Percentiles rank a stretch among this genome's conserved stretches.
Conservation (phyloP, 1,284 basidiomycete species). For the Neotropicomus parvogracilis region DNA sequence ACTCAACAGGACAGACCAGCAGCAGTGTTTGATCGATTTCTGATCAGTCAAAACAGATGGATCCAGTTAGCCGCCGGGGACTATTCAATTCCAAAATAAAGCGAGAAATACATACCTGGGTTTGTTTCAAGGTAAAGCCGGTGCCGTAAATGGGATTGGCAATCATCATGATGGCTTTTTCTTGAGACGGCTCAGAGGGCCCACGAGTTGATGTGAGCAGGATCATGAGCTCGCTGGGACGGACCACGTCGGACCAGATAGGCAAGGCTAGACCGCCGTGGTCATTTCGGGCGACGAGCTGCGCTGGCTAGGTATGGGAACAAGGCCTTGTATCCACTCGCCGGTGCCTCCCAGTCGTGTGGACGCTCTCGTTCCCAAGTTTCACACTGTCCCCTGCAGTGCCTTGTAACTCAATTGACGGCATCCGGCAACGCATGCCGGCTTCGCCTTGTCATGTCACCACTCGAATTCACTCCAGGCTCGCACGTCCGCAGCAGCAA, state of each 20-base stretch:
- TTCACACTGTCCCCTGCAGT: constrained; percentile 33
- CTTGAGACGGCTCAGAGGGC: too few relatives aligned
- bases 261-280: constrained; percentile 8
- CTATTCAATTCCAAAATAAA: constrained; percentile 29
- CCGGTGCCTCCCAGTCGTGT: constrained; percentile 2
- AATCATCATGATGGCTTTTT: constrained; percentile 25
- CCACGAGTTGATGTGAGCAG: too few relatives aligned
- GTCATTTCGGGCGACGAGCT: constrained; percentile 14
- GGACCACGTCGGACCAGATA: constrained; percentile 19
- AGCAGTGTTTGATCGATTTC: constrained; percentile 32
- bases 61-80: constrained; percentile 26
- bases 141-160: constrained; percentile 35
- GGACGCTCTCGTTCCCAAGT: constrained; percentile 25
- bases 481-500: constrained; percentile 20
- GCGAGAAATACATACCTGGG: constrained; percentile 14
- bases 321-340: too few relatives aligned
- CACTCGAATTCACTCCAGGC: constrained; percentile 5
- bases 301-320: constrained; percentile 19
- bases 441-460: constrained; percentile 18
- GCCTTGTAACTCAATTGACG: constrained; percentile 31
- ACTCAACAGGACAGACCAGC: constrained; percentile 27
- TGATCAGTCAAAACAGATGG: constrained; percentile 30
- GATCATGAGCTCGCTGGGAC: constrained; percentile 17
- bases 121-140: constrained; percentile 23
- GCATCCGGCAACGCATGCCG: constrained; percentile 22